A percentile compares a stretch with the other conserved stretches of the same genome.
These are phyloP conservation scores for Porodaedalea pini DNA, from an alignment of 1,284 basidiomycete species.

Conservation along the genomic window DNA sequence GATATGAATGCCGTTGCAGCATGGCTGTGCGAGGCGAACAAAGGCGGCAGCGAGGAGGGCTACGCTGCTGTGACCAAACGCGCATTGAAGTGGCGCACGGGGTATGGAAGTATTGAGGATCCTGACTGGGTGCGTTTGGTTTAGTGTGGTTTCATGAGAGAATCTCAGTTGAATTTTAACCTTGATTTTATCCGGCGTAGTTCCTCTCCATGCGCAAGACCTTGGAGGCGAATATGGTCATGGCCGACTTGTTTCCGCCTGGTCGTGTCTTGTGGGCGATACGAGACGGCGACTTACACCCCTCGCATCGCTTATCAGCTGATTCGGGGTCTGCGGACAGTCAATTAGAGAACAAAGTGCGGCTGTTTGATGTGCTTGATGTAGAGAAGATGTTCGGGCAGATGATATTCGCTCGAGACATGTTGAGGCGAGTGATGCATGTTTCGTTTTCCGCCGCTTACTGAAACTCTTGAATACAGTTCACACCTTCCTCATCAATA, in stretches of 20 bases:
- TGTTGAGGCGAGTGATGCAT: slow-evolving; percentile 57
- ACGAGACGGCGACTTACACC: slow-evolving; percentile 61
- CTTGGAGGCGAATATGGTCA: slow-evolving; percentile 81
- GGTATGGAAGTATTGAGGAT: slow-evolving; percentile 50
- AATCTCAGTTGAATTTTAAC: background rate
- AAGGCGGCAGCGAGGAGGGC: slow-evolving; percentile 39
- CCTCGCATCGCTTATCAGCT: slow-evolving; percentile 39
- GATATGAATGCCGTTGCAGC: slow-evolving; percentile 72
- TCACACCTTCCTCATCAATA: slow-evolving; percentile 67
- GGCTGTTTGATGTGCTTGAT: slow-evolving; percentile 71
- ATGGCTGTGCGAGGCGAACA: slow-evolving; percentile 75
- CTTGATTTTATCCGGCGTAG: slow-evolving; percentile 33
- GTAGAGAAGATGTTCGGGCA: slow-evolving; percentile 75
- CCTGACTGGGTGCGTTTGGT: slow-evolving; percentile 57
- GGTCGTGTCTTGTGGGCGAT: slow-evolving; percentile 78
- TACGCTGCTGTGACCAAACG: slow-evolving; percentile 58
- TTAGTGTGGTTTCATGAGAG: background rate
- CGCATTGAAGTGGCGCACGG: slow-evolving; percentile 57
- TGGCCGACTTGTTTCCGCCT: slow-evolving; percentile 71
- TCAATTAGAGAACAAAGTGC: slow-evolving; percentile 40
- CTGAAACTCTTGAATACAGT: slow-evolving; percentile 29
- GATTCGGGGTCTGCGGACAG: slow-evolving; percentile 19
- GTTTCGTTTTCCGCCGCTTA: background rate
- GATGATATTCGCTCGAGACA: slow-evolving; percentile 75
- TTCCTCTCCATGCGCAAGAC: slow-evolving; percentile 78